phyloP scores from a whole-genome alignment of 495 filamentous ascomycete species.

The Jackrogersella minutella region DNA sequence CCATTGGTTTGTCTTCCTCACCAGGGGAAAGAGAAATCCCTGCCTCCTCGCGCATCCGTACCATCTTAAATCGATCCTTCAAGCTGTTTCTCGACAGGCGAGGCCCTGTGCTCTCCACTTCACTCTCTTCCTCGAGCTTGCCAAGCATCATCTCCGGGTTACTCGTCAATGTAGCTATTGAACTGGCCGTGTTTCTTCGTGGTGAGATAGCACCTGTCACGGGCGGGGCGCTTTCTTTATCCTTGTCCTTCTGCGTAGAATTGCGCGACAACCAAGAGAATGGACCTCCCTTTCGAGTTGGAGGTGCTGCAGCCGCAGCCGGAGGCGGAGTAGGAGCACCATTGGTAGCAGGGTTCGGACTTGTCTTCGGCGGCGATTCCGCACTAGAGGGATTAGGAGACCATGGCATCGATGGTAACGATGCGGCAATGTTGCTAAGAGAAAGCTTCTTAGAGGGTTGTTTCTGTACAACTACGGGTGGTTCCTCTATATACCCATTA shows the following conservation, averaged over 20 bases:
- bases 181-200: conserved; percentile 75
- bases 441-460: conserved; percentile 53
- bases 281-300: conserved; percentile 73
- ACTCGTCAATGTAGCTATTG: conserved; percentile 75
- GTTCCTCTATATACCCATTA: conserved; percentile 19
- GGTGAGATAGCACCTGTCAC: conserved; percentile 48
- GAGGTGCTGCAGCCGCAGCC: conserved; percentile 51
- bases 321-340: conserved; percentile 53
- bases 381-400: conserved; percentile 45
- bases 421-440: conserved; percentile 56
- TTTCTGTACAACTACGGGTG: conserved; percentile 29
- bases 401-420: conserved; percentile 65
- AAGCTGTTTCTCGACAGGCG: conserved; percentile 71
- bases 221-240: conserved; percentile 59
- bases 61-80: conserved; percentile 84
- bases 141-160: conserved; percentile 77
- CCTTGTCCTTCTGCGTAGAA: conserved; percentile 66
- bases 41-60: conserved; percentile 82
- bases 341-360: conserved; percentile 40
- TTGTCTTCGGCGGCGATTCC: conserved; percentile 50
- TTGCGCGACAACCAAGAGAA: conserved; percentile 88
- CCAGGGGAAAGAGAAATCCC: conserved; percentile 58
- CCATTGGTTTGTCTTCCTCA: conserved; percentile 60
- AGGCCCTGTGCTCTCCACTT: conserved; percentile 59
- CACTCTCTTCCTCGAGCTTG: conserved; percentile 72